Base-by-base conservation (phyloP, 345 rosid species). In the Boechera retrofracta region DNA sequence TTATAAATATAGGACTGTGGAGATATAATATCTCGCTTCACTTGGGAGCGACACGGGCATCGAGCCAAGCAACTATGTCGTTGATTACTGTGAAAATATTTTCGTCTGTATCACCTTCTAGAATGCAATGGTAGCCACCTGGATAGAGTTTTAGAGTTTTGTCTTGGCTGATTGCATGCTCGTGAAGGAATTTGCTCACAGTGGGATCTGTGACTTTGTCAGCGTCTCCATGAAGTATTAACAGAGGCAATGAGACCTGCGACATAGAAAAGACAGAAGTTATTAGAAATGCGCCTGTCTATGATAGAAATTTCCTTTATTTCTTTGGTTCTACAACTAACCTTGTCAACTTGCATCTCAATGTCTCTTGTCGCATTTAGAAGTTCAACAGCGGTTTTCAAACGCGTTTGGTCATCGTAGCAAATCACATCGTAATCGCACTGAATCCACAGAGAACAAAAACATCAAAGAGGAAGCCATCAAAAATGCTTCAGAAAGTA, bases 101-200 rank as follows among this genome's bases (percentile, higher is more conserved):
- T 58, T 86, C 90, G 65, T 89, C 97, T 8, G 93, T 91, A 75
- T 92, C 98, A 16, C 97, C 97, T 86, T 94, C 97, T 7, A 92
- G 90, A 77, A 94, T 90, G 84, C 93, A 84, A 83, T 94, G 98
- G 82, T 87, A 94, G 32, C 96, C 91, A 32, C 77, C 92, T 16
- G 90, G 89, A 60, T 94, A 94, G 9, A 94, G 90, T 86, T 90
- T 90, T 24, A 94, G 73, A 15, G 95, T 92, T 79, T 92, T 94
- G 82, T 92, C 97, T 72, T 82, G 74, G 86, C 97, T 90, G 1
- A 92, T 84, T 65, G 97, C 89, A 64, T 82, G 80, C 48, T 90
- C 83, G 18, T 89, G 86, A 12, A 94, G 95, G 79, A 94, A 94
- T 76, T 74, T 73, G 83, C 98, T 94, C 77, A 91, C 86, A 15